Evolutionary conservation across 805 yeast species (phyloP), one percentile per base, ranked within the genome.

Genomic region (Wickerhamiella nectarea): DNA sequence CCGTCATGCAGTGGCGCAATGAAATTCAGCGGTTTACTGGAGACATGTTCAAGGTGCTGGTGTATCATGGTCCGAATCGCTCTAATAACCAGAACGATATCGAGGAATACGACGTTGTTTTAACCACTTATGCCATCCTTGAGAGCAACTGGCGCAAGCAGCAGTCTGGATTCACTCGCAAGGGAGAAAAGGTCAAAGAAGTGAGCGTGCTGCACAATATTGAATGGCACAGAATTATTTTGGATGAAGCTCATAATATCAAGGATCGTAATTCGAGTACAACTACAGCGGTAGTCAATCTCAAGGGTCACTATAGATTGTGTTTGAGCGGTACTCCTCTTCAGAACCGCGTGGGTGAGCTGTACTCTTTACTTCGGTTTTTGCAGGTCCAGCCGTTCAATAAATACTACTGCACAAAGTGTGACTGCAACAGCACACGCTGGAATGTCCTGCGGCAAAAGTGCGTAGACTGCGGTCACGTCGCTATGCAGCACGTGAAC

Each of bases 191-290:
- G 19, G 78, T 81, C 3, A 81, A 82, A 57, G 94, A 86, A 50
- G 69, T 70, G 48, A 78, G 93, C 18, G 72, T 78, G 0, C 60
- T 91, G 33, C 98, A 91, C 57, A 64, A 71, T 11, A 68, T 82
- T 36, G 69, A 73, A 34, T 91, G 86, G 59, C 80, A 85, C 56
- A 66, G 99, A 46, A 94, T 89, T 7, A 74, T 91, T 12, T 65
- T 91, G 41, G 99, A 91, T 63, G 99, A 91, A 59, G 98, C 98
- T 1, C 99, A 91, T 59, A 89, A 89, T 56, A 89, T 91, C 66
- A 91, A 91, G 58, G 97, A 91, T 60, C 71, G 97, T 46, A 86
- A 86, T 44, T 78, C 91, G 43, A 89, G 89, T 20, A 91, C 98
- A 0, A 87, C 97, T 0, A 78, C 81, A 52, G 94, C 97, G 2